These are phyloP conservation scores for Gymnopilus junonius DNA, from an alignment of 768 basidiomycete species.

Conservation along the genomic window DNA sequence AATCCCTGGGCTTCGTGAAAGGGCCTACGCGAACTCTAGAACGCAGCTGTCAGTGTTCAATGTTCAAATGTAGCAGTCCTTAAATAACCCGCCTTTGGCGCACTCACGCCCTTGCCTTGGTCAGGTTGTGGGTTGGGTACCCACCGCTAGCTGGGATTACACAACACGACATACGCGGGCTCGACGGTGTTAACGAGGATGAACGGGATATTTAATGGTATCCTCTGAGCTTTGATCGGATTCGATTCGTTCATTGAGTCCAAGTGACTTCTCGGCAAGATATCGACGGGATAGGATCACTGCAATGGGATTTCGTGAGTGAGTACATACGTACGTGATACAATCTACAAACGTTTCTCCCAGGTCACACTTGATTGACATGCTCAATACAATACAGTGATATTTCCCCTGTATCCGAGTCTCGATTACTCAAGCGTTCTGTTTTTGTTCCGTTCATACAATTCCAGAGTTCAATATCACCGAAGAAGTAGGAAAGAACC, in stretches of 20 bases:
- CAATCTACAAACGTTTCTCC: no score
- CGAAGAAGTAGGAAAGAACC: neutral
- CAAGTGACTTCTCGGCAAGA: neutral
- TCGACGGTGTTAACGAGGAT: neutral
- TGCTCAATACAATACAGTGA: neutral
- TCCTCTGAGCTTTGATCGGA: neutral
- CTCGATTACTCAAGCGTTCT: no score
- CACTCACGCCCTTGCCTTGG: neutral
- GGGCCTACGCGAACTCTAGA: neutral
- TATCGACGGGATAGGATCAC: neutral
- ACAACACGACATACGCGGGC: neutral
- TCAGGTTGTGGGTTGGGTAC: neutral
- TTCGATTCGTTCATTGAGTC: neutral
- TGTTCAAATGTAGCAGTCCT: neutral
- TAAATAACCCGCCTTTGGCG: neutral
- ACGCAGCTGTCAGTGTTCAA: neutral
- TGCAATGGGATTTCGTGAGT: neutral
- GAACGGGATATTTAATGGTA: neutral
- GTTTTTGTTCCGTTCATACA: neutral
- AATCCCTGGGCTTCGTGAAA: neutral
- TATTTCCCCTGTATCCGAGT: neutral
- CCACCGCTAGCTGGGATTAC: neutral
- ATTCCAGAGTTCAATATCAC: neutral
- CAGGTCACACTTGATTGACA: neutral
- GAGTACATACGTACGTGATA: neutral